Conservation (phyloP, 768 basidiomycete genomes). For the Cystobasidium tubakii region DNA sequence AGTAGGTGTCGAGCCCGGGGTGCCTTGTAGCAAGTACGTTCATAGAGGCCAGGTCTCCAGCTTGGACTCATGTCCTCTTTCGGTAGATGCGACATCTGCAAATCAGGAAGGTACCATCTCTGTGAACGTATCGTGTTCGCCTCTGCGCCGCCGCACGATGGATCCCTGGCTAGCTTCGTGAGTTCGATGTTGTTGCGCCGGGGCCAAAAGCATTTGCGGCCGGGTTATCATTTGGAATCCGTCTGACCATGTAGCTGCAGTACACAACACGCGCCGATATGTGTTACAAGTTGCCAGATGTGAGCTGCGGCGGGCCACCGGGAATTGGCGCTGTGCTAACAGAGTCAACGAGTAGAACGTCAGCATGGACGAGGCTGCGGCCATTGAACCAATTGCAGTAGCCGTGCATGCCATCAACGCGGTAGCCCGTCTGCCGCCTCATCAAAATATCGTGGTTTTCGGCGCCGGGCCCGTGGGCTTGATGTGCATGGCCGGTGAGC, state of each 20-base stretch:
- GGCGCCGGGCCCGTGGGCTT: conserved; percentile 55
- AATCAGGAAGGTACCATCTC: conserved; percentile 74
- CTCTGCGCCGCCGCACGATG: conserved; percentile 77
- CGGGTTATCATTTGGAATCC: too few species aligned
- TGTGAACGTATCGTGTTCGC: conserved; percentile 77
- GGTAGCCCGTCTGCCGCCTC: conserved; percentile 65
- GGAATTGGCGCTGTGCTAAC: neutral
- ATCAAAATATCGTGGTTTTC: conserved; percentile 73
- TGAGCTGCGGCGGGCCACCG: neutral
- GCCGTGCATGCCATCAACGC: conserved; percentile 74
- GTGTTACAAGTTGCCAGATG: conserved; percentile 43
- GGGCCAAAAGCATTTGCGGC: too few species aligned
- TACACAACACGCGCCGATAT: conserved; percentile 81
- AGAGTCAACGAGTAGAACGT: conserved; percentile 49
- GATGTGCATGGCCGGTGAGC: conserved; percentile 35
- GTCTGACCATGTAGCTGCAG: too few species aligned
- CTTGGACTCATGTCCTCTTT: too few species aligned
- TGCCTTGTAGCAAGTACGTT: conserved; percentile 60
- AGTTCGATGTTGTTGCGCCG: neutral
- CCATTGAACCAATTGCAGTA: conserved; percentile 93
- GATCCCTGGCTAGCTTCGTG: conserved; percentile 57
- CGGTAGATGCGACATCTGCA: conserved; percentile 69
- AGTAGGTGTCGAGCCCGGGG: conserved; percentile 70
- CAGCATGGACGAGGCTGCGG: conserved; percentile 85
- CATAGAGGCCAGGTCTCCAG: neutral